Percentiles rank a stretch among this genome's conserved stretches.
Evolutionary conservation across 768 basidiomycete species (phyloP).

Genomic region (Hygrocybe coccinea): DNA sequence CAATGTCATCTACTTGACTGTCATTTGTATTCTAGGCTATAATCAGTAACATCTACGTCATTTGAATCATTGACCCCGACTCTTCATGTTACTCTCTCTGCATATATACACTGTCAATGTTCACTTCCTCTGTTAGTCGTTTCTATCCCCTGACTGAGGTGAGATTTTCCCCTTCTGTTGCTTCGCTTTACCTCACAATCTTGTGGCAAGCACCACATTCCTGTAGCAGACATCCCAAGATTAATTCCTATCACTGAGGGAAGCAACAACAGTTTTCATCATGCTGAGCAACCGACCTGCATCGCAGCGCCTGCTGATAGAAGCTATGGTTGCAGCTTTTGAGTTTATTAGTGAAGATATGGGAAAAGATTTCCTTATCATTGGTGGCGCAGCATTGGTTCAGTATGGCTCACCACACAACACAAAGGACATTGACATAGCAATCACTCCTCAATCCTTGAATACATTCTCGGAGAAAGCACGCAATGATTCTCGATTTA

Average conservation of each 20-base stretch:
- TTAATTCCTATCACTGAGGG: not conserved
- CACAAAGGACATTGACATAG: not conserved
- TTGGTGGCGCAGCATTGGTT: slow-evolving; percentile 3
- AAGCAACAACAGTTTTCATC: not conserved
- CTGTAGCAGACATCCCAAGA: no score
- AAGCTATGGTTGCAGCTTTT: slow-evolving; percentile 1
- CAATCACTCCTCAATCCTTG: not conserved
- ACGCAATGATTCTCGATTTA: not conserved
- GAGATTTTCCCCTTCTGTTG: no score
- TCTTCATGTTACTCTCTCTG: no score
- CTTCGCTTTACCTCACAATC: no score
- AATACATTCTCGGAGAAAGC: not conserved
- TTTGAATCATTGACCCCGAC: no score
- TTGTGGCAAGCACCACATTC: no score
- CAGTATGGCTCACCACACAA: slow-evolving; percentile 1
- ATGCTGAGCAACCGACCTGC: not conserved
- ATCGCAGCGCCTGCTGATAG: not conserved
- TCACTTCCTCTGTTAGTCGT: no score
- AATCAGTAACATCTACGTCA: no score
- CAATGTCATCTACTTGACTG: no score
- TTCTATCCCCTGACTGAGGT: no score
- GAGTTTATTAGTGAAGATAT: slow-evolving; percentile 1
- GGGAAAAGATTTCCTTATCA: slow-evolving; percentile 3
- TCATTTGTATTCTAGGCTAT: no score
- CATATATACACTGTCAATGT: no score